These are phyloP conservation scores for Hysterium pulicare DNA, from an alignment of 2,329 filamentous ascomycete species.

Conservation along the genomic window DNA sequence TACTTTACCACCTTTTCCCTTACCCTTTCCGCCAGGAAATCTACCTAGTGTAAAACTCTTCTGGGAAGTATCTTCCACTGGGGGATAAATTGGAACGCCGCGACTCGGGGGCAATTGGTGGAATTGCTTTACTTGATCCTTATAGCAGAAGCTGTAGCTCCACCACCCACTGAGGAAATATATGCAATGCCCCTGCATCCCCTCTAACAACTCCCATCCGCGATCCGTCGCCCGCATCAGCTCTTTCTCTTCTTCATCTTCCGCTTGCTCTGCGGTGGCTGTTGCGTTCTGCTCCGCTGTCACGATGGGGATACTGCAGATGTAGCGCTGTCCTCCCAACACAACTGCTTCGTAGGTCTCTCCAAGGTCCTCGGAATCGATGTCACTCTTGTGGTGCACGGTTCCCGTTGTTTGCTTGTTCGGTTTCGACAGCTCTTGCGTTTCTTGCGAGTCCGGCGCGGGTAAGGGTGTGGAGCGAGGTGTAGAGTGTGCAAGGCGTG, in stretches of 20 bases:
- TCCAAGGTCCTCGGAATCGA: slow-evolving; percentile 23
- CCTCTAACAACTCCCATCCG: slow-evolving; percentile 75
- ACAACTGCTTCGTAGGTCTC: slow-evolving; percentile 70
- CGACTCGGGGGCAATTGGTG: slow-evolving; percentile 73
- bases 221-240: slow-evolving; percentile 70
- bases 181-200: slow-evolving; percentile 75
- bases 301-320: slow-evolving; percentile 80
- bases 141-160: slow-evolving; percentile 95
- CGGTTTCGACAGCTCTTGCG: slow-evolving; percentile 34
- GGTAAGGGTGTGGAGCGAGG: slow-evolving; percentile 24
- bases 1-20: slow-evolving; percentile 20
- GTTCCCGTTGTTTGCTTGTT: slow-evolving; percentile 15
- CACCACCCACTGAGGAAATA: slow-evolving; percentile 89
- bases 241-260: slow-evolving; percentile 76
- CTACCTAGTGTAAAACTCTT: slow-evolving; percentile 74
- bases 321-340: slow-evolving; percentile 65
- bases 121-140: slow-evolving; percentile 82
- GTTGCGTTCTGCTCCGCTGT: slow-evolving; percentile 57
- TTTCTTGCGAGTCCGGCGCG: slow-evolving; percentile 30
- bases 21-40: slow-evolving; percentile 37
- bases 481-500: slow-evolving; percentile 47
- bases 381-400: slow-evolving; percentile 13
- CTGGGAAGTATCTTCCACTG: slow-evolving; percentile 71
- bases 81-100: slow-evolving; percentile 65
- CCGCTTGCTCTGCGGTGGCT: slow-evolving; percentile 63